Conservation (phyloP, 2,329 filamentous ascomycete genomes). For the Scedosporium apiospermum region DNA sequence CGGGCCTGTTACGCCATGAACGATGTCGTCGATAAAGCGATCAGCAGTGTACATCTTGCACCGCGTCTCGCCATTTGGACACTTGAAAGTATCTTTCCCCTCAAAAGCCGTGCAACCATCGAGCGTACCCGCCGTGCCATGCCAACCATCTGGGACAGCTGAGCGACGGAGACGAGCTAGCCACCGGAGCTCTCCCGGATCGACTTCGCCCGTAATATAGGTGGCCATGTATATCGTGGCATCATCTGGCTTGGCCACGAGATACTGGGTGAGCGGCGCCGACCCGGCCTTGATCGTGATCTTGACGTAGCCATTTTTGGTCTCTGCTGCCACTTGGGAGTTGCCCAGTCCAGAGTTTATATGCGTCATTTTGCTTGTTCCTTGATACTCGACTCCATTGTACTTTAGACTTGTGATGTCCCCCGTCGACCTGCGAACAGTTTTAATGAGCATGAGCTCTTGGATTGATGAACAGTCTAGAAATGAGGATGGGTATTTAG, state of each 20-base stretch:
- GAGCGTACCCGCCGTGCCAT: slow-evolving; percentile 46
- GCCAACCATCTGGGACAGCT: slow-evolving; percentile 40
- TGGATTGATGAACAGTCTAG: not conserved
- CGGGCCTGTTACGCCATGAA: slow-evolving; percentile 48
- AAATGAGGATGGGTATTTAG: slow-evolving; percentile 29
- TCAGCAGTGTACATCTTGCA: slow-evolving; percentile 62
- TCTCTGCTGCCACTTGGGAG: slow-evolving; percentile 41
- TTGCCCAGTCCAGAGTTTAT: slow-evolving; percentile 49
- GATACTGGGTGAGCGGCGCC: slow-evolving; percentile 52
- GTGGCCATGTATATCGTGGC: slow-evolving; percentile 52
- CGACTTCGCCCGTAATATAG: slow-evolving; percentile 47
- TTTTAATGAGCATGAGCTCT: slow-evolving; percentile 10
- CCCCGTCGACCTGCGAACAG: slow-evolving; percentile 42
- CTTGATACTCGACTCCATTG: slow-evolving; percentile 50
- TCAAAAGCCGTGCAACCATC: slow-evolving; percentile 44
- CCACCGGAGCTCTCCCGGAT: slow-evolving; percentile 52
- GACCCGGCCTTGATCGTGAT: slow-evolving; percentile 44
- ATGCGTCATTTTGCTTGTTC: slow-evolving; percentile 39
- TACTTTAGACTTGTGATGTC: slow-evolving; percentile 56
- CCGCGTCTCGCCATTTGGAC: slow-evolving; percentile 48
- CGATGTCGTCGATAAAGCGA: slow-evolving; percentile 59
- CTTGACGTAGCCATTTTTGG: slow-evolving; percentile 41
- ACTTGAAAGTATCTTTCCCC: slow-evolving; percentile 48
- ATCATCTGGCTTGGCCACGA: slow-evolving; percentile 50
- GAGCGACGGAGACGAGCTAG: slow-evolving; percentile 49